phyloP scores from a whole-genome alignment of 495 filamentous ascomycete genomes.

The Trichocladium antarcticum region DNA sequence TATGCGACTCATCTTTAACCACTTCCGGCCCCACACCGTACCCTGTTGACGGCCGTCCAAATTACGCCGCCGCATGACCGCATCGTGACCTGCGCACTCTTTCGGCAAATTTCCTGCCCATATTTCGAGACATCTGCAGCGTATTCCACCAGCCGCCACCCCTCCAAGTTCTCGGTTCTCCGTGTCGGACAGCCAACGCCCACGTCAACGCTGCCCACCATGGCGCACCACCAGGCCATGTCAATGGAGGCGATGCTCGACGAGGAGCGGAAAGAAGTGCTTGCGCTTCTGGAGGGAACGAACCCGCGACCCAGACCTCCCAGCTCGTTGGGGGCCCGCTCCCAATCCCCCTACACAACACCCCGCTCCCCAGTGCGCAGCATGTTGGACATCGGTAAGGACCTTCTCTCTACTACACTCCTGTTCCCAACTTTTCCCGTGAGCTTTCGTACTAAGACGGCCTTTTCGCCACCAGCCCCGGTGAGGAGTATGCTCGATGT shows the following conservation, averaged over 20 bases:
- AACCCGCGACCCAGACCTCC: conserved; percentile 28
- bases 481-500: conserved; percentile 54
- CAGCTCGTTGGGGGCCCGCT: conserved; percentile 28
- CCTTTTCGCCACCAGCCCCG: conserved; percentile 27
- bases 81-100: not conserved
- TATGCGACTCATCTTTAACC: conserved; percentile 12
- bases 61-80: not conserved
- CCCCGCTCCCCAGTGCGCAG: conserved; percentile 46
- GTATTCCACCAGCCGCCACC: not conserved
- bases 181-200: not conserved
- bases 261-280: conserved; percentile 60
- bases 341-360: conserved; percentile 38
- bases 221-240: conserved; percentile 32
- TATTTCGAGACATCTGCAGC: not conserved
- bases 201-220: conserved; percentile 13
- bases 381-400: conserved; percentile 43
- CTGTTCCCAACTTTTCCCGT: conserved; percentile 5
- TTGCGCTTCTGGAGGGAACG: conserved; percentile 48
- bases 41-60: conserved; percentile 11
- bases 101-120: not conserved
- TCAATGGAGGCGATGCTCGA: conserved; percentile 62
- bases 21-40: conserved; percentile 12
- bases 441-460: conserved; percentile 21
- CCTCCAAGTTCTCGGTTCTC: not conserved
- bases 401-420: conserved; percentile 18